These are phyloP conservation scores for Viridothelium virens DNA, from an alignment of 495 filamentous ascomycete genomes.

Conservation along the genomic window DNA sequence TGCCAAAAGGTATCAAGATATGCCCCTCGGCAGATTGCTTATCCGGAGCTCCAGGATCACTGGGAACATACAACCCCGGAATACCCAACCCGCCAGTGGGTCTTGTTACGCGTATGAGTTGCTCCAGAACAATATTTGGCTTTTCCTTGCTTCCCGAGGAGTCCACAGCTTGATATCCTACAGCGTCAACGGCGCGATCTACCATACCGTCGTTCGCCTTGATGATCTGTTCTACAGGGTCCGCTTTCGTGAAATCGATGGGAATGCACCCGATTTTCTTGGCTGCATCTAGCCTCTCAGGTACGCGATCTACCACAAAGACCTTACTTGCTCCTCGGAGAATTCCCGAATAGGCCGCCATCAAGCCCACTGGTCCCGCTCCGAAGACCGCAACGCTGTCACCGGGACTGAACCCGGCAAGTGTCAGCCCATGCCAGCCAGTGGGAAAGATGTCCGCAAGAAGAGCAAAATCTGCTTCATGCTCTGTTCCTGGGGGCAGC, in stretches of 20 bases:
- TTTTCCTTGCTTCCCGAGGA: constrained; percentile 33
- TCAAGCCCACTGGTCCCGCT: constrained; percentile 48
- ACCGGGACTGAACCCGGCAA: constrained; percentile 48
- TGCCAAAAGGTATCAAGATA: constrained; percentile 52
- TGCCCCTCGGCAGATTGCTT: constrained; percentile 43
- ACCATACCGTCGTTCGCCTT: constrained; percentile 41
- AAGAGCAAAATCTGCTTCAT: constrained; percentile 34
- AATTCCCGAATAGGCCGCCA: constrained; percentile 49
- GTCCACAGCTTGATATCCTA: constrained; percentile 48
- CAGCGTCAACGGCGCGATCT: constrained; percentile 46
- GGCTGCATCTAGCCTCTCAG: constrained; percentile 44
- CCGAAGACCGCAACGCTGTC: constrained; percentile 49
- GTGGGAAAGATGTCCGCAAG: constrained; percentile 52
- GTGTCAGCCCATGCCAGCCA: constrained; percentile 51
- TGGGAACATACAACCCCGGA: constrained; percentile 36
- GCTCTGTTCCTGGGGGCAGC: constrained; percentile 33
- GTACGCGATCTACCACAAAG: constrained; percentile 49
- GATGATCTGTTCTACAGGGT: constrained; percentile 39
- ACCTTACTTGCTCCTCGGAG: constrained; percentile 48
- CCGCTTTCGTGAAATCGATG: constrained; percentile 31
- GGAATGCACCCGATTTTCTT: constrained; percentile 47
- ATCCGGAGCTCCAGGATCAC: constrained; percentile 37
- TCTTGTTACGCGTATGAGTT: constrained; percentile 34
- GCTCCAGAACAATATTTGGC: constrained; percentile 37
- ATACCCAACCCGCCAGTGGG: constrained; percentile 35